Base-by-base conservation (phyloP, 78 protist species). In the Dictyostelium citrinum region DNA sequence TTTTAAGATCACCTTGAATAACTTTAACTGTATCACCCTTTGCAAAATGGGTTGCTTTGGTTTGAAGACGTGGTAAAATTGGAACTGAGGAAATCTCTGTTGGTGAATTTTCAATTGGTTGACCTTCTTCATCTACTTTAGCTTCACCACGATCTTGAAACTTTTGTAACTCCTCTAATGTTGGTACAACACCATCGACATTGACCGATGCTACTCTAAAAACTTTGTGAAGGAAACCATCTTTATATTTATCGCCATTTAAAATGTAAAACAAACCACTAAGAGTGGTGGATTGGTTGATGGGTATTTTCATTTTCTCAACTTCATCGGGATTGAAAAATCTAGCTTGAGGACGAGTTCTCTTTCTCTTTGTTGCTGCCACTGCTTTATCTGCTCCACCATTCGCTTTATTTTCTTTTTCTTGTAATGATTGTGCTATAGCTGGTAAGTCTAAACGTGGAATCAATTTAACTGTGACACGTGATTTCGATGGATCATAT, bases 11-110 rank as follows among this genome's bases (percentile, higher is more conserved):
- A 68, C 97, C 97, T 45, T 72, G 91, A 9, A 51, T 78, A 10
- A 95, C 97, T 49, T 74, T 83, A 0, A 95, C 97, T 1, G 72
- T 82, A 55, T 95, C 97, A 74, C 97, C 97, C 77, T 81, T 83
- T 9, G 64, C 55, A 46, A 90, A 95, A 35, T 45, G 78, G 5
- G 58, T 49, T 29, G 83, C 35, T 39, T 84, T 49, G 1, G 82
- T 22, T 81, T 33, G 41, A 4, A 82, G 46, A 33, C 49, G 80
- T 29, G 85, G 85, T 31, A 81, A 67, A 35, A 78, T 22, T 22
- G 41, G 82, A 20, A 80, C 84, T 9, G 55, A 45, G 9, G 76
- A 11, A 29, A 85, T 31, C 11, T 70, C 64, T 11, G 81, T 1
- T 41, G 17, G 35, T 6, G 16, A 3, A 75, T 41, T 31, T 11